phyloP scores from a whole-genome alignment of 108 stramenopile species.

The Nitzschia sp. region DNA sequence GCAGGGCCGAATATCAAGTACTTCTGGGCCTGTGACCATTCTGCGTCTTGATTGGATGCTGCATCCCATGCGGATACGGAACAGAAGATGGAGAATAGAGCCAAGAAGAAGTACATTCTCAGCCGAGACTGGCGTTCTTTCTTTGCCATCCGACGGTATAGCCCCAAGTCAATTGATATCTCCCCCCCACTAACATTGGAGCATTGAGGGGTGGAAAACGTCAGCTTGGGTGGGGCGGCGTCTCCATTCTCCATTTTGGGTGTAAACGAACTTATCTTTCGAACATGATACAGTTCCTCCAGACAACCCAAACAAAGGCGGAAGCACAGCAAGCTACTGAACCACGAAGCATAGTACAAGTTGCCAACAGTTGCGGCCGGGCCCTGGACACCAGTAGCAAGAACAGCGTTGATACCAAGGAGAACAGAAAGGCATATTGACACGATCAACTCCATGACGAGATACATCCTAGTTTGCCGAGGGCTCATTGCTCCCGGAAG shows the following conservation, averaged over 20 bases:
- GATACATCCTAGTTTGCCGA: neutral
- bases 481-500: constrained; percentile 15
- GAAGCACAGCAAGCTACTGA: constrained; percentile 39
- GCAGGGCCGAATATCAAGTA: constrained; percentile 38
- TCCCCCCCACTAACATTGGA: constrained; percentile 7
- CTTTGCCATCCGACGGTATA: constrained; percentile 6
- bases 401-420: constrained; percentile 43
- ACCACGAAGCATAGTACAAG: constrained; percentile 51
- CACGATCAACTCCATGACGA: constrained; percentile 33
- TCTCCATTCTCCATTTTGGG: constrained; percentile 16
- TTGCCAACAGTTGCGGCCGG: constrained; percentile 55
- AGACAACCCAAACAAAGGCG: constrained; percentile 49
- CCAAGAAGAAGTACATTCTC: constrained; percentile 32
- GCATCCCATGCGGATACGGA: constrained; percentile 50
- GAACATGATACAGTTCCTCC: constrained; percentile 43
- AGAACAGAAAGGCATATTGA: constrained; percentile 23
- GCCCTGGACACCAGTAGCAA: constrained; percentile 46
- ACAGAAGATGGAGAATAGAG: constrained; percentile 41
- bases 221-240: neutral
- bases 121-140: constrained; percentile 16
- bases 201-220: constrained; percentile 1
- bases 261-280: neutral
- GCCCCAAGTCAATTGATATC: constrained; percentile 4
- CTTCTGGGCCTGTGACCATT: constrained; percentile 17
- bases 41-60: constrained; percentile 27